Evolutionary conservation across 192 early-diverging fungal genomes (phyloP).

Genomic region (Backusella sp.): DNA sequence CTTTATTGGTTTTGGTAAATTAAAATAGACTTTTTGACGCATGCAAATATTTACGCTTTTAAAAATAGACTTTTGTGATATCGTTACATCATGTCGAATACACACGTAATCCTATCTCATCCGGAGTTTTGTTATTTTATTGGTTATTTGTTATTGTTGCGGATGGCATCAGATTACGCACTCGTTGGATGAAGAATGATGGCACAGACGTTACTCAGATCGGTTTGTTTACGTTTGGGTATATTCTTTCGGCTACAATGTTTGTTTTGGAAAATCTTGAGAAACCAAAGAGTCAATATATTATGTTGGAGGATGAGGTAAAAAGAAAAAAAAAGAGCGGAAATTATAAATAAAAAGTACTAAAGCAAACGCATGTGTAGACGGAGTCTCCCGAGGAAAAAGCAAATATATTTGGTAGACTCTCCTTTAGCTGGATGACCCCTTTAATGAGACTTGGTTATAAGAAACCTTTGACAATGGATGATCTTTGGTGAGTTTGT

Average conservation of each 20-base stretch:
- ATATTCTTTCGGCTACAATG: slow-evolving; percentile 34
- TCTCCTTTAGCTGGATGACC: slow-evolving; percentile 91
- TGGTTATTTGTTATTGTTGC: slow-evolving; percentile 52
- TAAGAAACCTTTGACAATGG: slow-evolving; percentile 66
- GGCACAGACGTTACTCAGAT: slow-evolving; percentile 1
- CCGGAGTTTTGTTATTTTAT: slow-evolving; percentile 57
- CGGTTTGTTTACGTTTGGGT: slow-evolving; percentile 30
- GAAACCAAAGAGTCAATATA: slow-evolving; percentile 35
- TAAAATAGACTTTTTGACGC: not conserved
- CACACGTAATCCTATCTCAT: slow-evolving; percentile 41
- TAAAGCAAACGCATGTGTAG: slow-evolving; percentile 8
- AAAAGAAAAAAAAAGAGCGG: not conserved
- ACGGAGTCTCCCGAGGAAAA: slow-evolving; percentile 69
- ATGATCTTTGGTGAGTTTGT: slow-evolving; percentile 62
- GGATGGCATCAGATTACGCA: slow-evolving; percentile 44
- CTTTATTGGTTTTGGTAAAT: slow-evolving; percentile 10
- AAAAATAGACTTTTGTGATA: slow-evolving; percentile 22
- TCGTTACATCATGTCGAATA: slow-evolving; percentile 37
- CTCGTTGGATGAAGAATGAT: slow-evolving; percentile 12
- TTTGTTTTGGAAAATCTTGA: slow-evolving; percentile 45
- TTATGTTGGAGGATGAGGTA: slow-evolving; percentile 39
- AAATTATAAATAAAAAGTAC: not conserved
- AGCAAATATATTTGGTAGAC: slow-evolving; percentile 81
- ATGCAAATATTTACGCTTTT: not conserved
- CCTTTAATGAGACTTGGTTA: slow-evolving; percentile 80